These are phyloP conservation scores for Tulasnella sp. DNA, from an alignment of 768 basidiomycete genomes.

Conservation along the genomic window DNA sequence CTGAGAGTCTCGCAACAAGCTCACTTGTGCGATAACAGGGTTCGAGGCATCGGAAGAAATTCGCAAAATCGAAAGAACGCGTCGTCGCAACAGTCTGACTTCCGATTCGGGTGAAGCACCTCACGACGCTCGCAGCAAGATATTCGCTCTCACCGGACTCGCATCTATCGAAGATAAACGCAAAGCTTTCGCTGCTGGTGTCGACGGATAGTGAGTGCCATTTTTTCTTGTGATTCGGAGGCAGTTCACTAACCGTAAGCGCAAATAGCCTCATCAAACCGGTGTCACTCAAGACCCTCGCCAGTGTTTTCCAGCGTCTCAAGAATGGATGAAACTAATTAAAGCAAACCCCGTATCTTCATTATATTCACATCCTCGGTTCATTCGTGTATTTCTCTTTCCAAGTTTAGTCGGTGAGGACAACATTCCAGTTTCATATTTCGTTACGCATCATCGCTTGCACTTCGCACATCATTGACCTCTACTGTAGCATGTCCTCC, in stretches of 20 bases:
- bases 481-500: neutral
- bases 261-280: constrained; percentile 74
- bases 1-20: neutral
- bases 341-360: neutral
- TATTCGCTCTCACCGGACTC: constrained; percentile 86
- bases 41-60: constrained; percentile 77
- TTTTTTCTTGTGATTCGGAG: neutral
- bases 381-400: neutral
- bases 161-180: constrained; percentile 89
- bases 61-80: constrained; percentile 52
- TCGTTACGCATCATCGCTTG: neutral
- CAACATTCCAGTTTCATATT: neutral
- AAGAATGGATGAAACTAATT: neutral
- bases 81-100: constrained; percentile 24
- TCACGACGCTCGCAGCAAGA: constrained; percentile 27
- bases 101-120: constrained; percentile 26
- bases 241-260: neutral
- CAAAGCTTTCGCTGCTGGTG: constrained; percentile 81
- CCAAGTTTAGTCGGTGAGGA: neutral
- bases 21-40: constrained; percentile 34
- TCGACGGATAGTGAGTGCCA: constrained; percentile 80
- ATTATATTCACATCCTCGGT: neutral
- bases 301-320: constrained; percentile 5
- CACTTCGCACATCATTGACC: neutral
- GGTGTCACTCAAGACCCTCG: constrained; percentile 84